Base-by-base conservation (phyloP, 352 stramenopile species). In the Phytophthora palmivora region DNA sequence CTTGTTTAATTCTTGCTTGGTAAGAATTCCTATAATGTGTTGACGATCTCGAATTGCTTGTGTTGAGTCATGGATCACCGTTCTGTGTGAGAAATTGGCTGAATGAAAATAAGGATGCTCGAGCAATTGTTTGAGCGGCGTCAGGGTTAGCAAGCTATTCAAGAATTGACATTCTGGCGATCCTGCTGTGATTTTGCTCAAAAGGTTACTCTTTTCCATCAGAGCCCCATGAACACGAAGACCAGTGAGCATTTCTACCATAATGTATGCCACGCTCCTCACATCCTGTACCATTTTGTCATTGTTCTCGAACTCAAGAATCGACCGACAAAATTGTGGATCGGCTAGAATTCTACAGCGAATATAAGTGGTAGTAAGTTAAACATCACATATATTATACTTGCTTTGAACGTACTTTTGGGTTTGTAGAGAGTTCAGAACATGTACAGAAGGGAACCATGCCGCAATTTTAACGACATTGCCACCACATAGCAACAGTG, bases 201-300 rank as follows among this genome's bases (percentile, higher is more conserved):
- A 36, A 6, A 89, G 24, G 4, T 53, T 67, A 9, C 70, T 54
- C 10, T 44, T 70, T 22, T 83, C 63, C 30, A 87, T 66, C 6
- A 76, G 43, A 24, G 43, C 26, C 0, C 81, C 67, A 26, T 58
- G 72, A 19, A 78, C 68, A 3, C 72, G 72, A 30, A 65, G 44
- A 15, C 76, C 78, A 2, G 79, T 91, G 52, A 87, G 68, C 75
- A 91, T 77, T 58, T 91, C 82, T 6, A 76, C 37, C 55, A 88
- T 72, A 21, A 91, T 55, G 38, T 87, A 88, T 2, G 79, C 82
- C 11, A 91, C 58, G 30, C 77, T 87, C 26, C 78, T 67, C 2
- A 84, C 24, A 44, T 90, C 81, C 41, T 82, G 78, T 10, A 54
- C 49, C 3, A 33, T 21, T 15, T 42, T 26, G n/a, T 63, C 42